A percentile compares a stretch with the other conserved stretches of the same genome.
These are phyloP conservation scores for Alternaria triticina DNA, from an alignment of 2,329 filamentous ascomycete genomes.

Conservation along the genomic window DNA sequence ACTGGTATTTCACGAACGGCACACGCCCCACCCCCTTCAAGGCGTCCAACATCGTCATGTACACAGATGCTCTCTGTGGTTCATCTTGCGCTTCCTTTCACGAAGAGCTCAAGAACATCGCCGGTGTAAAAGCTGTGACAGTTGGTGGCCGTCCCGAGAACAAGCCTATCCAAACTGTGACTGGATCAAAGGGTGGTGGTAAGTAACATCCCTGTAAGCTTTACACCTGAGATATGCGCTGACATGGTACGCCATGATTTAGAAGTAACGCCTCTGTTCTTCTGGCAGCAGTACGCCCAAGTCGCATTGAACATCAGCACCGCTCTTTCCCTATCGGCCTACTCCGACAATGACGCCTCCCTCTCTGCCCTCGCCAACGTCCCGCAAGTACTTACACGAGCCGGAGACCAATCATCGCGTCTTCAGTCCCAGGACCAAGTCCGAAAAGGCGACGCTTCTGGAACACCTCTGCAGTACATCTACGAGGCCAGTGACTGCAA, in stretches of 20 bases:
- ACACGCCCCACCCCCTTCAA: conserved; percentile 43
- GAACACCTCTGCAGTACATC: conserved; percentile 62
- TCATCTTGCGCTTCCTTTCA: conserved; percentile 65
- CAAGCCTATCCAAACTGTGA: conserved; percentile 65
- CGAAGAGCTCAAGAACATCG: conserved; percentile 58
- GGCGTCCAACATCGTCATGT: conserved; percentile 47
- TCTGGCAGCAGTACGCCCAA: conserved; percentile 24
- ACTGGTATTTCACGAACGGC: conserved; percentile 25
- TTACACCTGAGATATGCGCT: background rate
- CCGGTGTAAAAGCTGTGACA: conserved; percentile 61
- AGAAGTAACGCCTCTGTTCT: conserved; percentile 30
- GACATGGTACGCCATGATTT: background rate
- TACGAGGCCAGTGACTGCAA: conserved; percentile 67
- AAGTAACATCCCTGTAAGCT: background rate
- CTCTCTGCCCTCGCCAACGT: conserved; percentile 20
- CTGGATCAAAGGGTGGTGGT: conserved; percentile 63
- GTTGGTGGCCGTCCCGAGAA: conserved; percentile 64
- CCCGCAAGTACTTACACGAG: conserved; percentile 22
- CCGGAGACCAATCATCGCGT: conserved; percentile 19
- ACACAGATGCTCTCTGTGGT: conserved; percentile 64
- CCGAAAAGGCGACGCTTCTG: conserved; percentile 39
- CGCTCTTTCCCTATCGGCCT: conserved; percentile 3
- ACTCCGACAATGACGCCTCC: conserved; percentile 11
- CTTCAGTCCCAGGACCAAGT: conserved; percentile 32
- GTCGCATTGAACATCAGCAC: conserved; percentile 23